Evolutionary conservation across 805 yeast genomes (phyloP).

Genomic region (Nakazawaea siamensis): DNA sequence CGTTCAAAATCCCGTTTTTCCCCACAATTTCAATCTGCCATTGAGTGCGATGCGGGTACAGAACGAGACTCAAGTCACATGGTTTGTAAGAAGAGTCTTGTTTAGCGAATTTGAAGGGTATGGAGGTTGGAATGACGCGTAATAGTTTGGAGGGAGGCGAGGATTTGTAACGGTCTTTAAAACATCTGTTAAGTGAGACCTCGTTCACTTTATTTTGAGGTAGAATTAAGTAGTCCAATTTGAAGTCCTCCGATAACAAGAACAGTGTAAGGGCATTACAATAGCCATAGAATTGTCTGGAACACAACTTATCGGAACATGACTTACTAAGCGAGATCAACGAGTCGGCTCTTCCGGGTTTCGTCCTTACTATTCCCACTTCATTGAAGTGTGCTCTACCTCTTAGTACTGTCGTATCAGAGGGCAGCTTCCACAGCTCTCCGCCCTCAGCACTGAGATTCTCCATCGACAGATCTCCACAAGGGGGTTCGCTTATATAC

Average conservation of each 20-base stretch:
- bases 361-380: slow-evolving; percentile 72
- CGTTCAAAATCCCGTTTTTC: slow-evolving; percentile 51
- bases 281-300: slow-evolving; percentile 52
- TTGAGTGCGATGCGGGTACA: slow-evolving; percentile 13
- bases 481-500: slow-evolving; percentile 71
- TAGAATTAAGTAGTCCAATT: slow-evolving; percentile 41
- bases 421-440: slow-evolving; percentile 13
- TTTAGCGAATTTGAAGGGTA: slow-evolving; percentile 7
- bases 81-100: slow-evolving; percentile 12
- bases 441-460: slow-evolving; percentile 14
- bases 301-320: slow-evolving; percentile 77
- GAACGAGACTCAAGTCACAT: slow-evolving; percentile 20
- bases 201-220: slow-evolving; percentile 24
- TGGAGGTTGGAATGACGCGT: slow-evolving; percentile 13
- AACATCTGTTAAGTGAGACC: slow-evolving; percentile 33
- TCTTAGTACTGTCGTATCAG: slow-evolving; percentile 24
- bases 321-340: slow-evolving; percentile 67
- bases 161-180: slow-evolving; percentile 17
- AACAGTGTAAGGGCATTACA: slow-evolving; percentile 35
- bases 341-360: slow-evolving; percentile 88
- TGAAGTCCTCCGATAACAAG: slow-evolving; percentile 25
- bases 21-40: slow-evolving; percentile 31
- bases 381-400: slow-evolving; percentile 56
- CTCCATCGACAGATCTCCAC: slow-evolving; percentile 83
- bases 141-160: slow-evolving; percentile 5